These are phyloP conservation scores for Coemansia reversa DNA, from an alignment of 192 early-diverging fungal genomes.

Conservation along the genomic window DNA sequence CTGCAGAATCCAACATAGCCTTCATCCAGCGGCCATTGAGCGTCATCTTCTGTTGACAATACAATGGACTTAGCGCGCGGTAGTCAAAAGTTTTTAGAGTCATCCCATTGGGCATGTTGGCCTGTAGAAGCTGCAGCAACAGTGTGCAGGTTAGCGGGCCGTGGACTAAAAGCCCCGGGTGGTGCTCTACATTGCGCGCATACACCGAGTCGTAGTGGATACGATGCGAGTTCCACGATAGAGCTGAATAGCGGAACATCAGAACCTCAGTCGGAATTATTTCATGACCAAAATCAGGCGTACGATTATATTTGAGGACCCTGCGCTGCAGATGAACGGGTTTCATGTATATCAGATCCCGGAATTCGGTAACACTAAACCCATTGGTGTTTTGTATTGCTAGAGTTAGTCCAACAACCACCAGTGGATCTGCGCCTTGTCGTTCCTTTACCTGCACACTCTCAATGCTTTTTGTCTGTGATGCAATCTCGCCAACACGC, in stretches of 20 bases:
- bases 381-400: constrained; percentile 63
- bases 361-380: constrained; percentile 61
- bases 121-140: constrained; percentile 65
- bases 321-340: constrained; percentile 29
- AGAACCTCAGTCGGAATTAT: constrained; percentile 67
- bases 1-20: too few species aligned
- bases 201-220: constrained; percentile 85
- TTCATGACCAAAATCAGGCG: constrained; percentile 61
- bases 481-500: constrained; percentile 62
- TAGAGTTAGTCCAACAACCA: constrained; percentile 70
- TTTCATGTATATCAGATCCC: constrained; percentile 68
- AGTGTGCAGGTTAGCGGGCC: constrained; percentile 79
- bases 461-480: constrained; percentile 59
- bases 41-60: constrained; percentile 59
- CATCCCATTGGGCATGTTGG: constrained; percentile 41
- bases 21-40: constrained; percentile 52
- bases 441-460: constrained; percentile 58
- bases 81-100: constrained; percentile 66
- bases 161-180: constrained; percentile 72
- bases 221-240: constrained; percentile 87
- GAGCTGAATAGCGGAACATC: constrained; percentile 84
- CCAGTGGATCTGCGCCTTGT: constrained; percentile 56
- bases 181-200: constrained; percentile 64
- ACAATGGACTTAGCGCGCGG: constrained; percentile 67
- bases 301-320: constrained; percentile 43